Evolutionary conservation across 306 rosid genomes (phyloP), one percentile per base, ranked within the genome.

Genomic region (Cicer judaicum): DNA sequence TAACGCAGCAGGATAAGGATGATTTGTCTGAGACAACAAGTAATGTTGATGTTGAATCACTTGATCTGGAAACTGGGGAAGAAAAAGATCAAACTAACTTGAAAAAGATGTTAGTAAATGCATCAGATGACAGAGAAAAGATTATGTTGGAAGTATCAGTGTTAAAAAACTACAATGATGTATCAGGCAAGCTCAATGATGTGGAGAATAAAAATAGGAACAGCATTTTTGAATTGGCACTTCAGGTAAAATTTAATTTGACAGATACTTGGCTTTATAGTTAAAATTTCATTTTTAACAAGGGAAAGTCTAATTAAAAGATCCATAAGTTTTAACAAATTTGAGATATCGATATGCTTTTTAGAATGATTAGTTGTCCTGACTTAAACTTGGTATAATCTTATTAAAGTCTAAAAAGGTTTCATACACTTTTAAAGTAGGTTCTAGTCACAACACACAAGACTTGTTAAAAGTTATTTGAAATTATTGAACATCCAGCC

Each of bases 101-200:
- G 89, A 86, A 83, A 69, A 85, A 86, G n/a, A 8, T 85, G 80
- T 84, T 90, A 74, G 70, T 76, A 10, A 85, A 78, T 79, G 96
- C 86, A 54, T 77, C 86, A 74, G 96, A 88, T 74, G 95, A 88
- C 18, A 90, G 91, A 81, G 97, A 94, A 60, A 88, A 82, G 69
- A 70, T 81, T 81, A 65, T 86, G 24, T 77, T 89, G 59, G 93
- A 89, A 9, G 98, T 89, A 42, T 84, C 95, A 66, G 89, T 92
- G 68, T 82, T 90, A 29, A 81, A 69, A 66, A 87, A 92, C 85
- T 92, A 87, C 54, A 90, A 89, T 68, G 90, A 85, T 16, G 93
- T 81, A 57, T 85, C 78, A 76, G 87, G 21, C 81, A 89, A 85
- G 85, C 91, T 95, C 10, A 73, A 72, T 39, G 86, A 90, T 44